A percentile compares a stretch with the other conserved stretches of the same genome.
Evolutionary conservation across 2,329 filamentous ascomycete genomes (phyloP).

Genomic region (Alternaria gansuensis): DNA sequence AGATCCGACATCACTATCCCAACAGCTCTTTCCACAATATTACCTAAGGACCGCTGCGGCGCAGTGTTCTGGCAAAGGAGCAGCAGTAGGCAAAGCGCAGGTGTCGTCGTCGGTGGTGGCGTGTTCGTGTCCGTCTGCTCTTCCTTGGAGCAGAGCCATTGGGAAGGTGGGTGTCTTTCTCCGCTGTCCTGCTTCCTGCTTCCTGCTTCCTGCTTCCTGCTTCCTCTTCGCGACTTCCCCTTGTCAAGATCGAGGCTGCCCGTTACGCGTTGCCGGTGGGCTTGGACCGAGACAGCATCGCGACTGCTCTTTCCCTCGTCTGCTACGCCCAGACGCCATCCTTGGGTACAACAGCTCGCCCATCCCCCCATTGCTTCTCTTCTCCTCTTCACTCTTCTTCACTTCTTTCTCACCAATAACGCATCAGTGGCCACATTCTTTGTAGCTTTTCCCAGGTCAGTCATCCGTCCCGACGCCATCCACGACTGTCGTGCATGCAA

Average conservation of each 20-base stretch:
- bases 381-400: slow-evolving; percentile 44
- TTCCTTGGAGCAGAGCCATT: slow-evolving; percentile 21
- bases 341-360: slow-evolving; percentile 31
- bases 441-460: slow-evolving; percentile 56
- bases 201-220: slow-evolving; percentile 13
- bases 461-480: slow-evolving; percentile 17
- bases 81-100: slow-evolving; percentile 1
- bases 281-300: slow-evolving; percentile 24
- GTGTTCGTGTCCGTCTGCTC: slow-evolving; percentile 25
- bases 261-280: slow-evolving; percentile 18
- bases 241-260: slow-evolving; percentile 33
- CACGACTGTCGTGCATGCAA: slow-evolving; percentile 1
- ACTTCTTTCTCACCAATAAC: slow-evolving; percentile 54
- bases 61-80: slow-evolving; percentile 3
- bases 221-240: slow-evolving; percentile 25
- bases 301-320: slow-evolving; percentile 42
- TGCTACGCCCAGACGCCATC: slow-evolving; percentile 35
- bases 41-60: slow-evolving; percentile 25
- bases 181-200: slow-evolving; percentile 14
- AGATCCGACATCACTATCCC: slow-evolving; percentile 46
- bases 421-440: slow-evolving; percentile 57
- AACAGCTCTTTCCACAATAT: slow-evolving; percentile 49
- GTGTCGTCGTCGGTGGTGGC: slow-evolving; percentile 21
- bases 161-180: slow-evolving; percentile 37
- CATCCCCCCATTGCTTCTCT: slow-evolving; percentile 19